Conservation (phyloP, 139 green algal genomes). For the Chlorella sp. region DNA sequence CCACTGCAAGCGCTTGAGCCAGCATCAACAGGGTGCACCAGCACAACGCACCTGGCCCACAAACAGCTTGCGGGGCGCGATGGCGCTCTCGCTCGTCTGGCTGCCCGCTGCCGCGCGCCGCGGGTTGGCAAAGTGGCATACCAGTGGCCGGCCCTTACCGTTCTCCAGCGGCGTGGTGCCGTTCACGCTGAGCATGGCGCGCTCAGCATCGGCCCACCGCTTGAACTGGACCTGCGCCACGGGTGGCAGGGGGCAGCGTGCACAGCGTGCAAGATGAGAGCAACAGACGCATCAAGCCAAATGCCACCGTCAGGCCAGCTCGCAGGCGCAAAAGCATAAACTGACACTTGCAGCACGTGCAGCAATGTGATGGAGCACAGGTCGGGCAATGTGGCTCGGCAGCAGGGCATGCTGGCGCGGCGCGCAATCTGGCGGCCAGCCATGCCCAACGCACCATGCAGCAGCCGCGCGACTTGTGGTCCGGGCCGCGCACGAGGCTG, state of each 20-base stretch:
- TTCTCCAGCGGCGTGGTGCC: constrained; percentile 61
- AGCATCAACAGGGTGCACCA: not conserved
- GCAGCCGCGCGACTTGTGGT: constrained; percentile 79
- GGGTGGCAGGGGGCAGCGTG: not conserved
- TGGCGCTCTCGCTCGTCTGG: constrained; percentile 61
- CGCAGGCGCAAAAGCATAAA: too few species aligned
- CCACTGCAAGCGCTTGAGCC: too few species aligned
- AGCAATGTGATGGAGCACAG: too few species aligned
- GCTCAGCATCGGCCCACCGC: constrained; percentile 68
- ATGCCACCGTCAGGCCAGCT: too few species aligned
- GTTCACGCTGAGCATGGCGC: constrained; percentile 75
- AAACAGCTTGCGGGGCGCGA: constrained; percentile 92
- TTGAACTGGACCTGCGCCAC: constrained; percentile 58
- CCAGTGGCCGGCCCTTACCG: constrained; percentile 64
- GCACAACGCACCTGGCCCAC: constrained; percentile 76
- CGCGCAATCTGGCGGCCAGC: not conserved
- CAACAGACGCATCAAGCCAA: too few species aligned
- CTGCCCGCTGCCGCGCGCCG: constrained; percentile 29
- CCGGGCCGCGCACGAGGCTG: constrained; percentile 70
- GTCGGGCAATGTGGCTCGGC: not conserved
- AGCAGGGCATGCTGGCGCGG: not conserved
- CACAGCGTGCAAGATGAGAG: not conserved
- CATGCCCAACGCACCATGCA: constrained; percentile 77
- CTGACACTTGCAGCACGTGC: too few species aligned
- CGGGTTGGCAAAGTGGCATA: constrained; percentile 85